Percentiles rank a stretch among this genome's conserved stretches.
These are phyloP conservation scores for Podosphaera leucotricha DNA, from an alignment of 2,329 filamentous ascomycete genomes.

Conservation along the genomic window DNA sequence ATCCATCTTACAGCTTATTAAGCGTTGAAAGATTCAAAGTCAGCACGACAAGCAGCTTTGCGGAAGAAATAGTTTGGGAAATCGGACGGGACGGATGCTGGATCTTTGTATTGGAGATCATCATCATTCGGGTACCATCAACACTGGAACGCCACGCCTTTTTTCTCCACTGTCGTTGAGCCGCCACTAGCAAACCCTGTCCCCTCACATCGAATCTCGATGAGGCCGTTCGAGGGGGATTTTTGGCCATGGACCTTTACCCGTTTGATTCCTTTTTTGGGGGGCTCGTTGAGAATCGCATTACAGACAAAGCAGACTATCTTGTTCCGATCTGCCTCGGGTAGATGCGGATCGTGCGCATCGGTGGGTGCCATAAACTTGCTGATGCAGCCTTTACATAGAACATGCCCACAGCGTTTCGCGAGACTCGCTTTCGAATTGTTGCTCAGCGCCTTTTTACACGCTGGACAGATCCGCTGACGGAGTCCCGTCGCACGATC, in stretches of 20 bases:
- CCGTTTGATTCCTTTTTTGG: constrained; percentile 8
- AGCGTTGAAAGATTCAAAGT: too few species aligned
- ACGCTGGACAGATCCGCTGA: constrained; percentile 53
- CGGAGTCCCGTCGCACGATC: constrained; percentile 23
- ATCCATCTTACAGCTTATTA: too few species aligned
- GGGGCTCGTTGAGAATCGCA: constrained; percentile 33
- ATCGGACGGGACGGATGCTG: too few species aligned
- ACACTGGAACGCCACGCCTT: constrained; percentile 63
- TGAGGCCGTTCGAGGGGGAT: constrained; percentile 38
- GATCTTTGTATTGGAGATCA: too few species aligned
- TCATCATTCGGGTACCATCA: too few species aligned
- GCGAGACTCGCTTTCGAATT: constrained; percentile 60
- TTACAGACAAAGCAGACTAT: constrained; percentile 74
- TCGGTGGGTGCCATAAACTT: constrained; percentile 50
- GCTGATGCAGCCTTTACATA: constrained; percentile 64
- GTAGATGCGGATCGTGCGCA: constrained; percentile 35
- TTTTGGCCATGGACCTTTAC: constrained; percentile 24
- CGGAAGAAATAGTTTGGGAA: too few species aligned
- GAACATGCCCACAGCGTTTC: constrained; percentile 74
- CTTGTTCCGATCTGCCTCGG: constrained; percentile 22
- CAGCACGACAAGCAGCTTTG: too few species aligned
- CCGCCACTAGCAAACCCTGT: constrained; percentile 87
- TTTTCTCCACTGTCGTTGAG: constrained; percentile 55
- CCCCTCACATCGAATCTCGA: constrained; percentile 63
- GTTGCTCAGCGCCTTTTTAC: constrained; percentile 63